Percentiles rank a stretch among this genome's conserved stretches.
Conservation (phyloP, 2,329 filamentous ascomycete genomes). For the Fusarium foetens region DNA sequence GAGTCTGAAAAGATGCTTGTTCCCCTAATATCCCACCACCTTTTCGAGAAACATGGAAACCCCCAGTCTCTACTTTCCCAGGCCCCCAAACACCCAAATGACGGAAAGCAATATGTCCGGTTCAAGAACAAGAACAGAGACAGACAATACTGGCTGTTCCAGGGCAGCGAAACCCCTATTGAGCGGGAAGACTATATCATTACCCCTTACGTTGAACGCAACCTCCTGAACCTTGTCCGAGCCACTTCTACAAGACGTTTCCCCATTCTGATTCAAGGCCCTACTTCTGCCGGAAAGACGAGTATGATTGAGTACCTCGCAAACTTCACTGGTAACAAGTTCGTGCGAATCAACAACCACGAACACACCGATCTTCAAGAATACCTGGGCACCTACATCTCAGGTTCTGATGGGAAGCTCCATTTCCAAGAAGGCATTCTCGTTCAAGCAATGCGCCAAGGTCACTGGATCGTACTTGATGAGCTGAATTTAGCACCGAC, state of each 20-base stretch:
- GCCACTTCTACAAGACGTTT: conserved; percentile 92
- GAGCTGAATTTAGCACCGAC: conserved; percentile 97
- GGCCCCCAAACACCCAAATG: conserved; percentile 78
- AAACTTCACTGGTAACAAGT: conserved; percentile 96
- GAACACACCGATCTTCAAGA: conserved; percentile 99
- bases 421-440: conserved; percentile 93
- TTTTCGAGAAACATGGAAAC: conserved; percentile 76
- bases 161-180: conserved; percentile 71
- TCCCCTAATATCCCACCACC: conserved; percentile 81
- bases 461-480: conserved; percentile 98
- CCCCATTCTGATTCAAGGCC: conserved; percentile 94
- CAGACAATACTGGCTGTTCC: conserved; percentile 88
- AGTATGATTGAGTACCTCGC: conserved; percentile 99
- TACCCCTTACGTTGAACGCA: conserved; percentile 93
- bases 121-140: conserved; percentile 73
- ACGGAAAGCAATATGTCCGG: conserved; percentile 81
- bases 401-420: conserved; percentile 83
- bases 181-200: conserved; percentile 93
- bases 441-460: conserved; percentile 89
- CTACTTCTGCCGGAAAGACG: conserved; percentile 97
- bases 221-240: conserved; percentile 92
- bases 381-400: conserved; percentile 94
- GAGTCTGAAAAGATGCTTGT: conserved; percentile 82
- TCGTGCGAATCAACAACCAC: conserved; percentile 99
- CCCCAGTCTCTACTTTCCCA: conserved; percentile 79